phyloP scores from a whole-genome alignment of 1,284 basidiomycete genomes.

The Anthracocystis setariae region DNA sequence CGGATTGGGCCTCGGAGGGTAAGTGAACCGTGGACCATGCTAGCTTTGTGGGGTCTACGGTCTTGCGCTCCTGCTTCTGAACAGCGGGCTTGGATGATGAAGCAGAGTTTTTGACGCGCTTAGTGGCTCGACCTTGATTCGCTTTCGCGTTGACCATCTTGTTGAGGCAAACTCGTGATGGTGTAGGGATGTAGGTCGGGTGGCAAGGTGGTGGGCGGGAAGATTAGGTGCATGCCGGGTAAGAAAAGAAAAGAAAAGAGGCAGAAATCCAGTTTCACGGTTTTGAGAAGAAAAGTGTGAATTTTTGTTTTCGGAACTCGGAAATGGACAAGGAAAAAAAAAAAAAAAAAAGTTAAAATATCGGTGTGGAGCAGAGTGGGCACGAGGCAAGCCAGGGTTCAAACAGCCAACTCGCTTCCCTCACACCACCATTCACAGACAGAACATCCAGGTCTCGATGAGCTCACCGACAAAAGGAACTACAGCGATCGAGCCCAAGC shows the following conservation, averaged over 20 bases:
- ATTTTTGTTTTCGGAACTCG: conserved; percentile 32
- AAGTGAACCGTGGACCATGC: conserved; percentile 50
- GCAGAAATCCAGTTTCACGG: conserved; percentile 2
- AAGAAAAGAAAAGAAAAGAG: no score
- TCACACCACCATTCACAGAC: background rate
- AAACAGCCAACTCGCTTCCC: no score
- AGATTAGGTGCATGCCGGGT: conserved; percentile 13
- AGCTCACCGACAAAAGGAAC: conserved; percentile 5
- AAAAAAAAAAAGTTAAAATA: no score
- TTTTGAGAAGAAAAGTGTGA: conserved; percentile 14
- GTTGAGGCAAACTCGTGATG: background rate
- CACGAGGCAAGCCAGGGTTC: no score
- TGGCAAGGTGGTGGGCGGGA: conserved; percentile 1
- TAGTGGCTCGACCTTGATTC: background rate
- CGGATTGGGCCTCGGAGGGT: conserved; percentile 43
- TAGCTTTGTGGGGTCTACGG: conserved; percentile 36
- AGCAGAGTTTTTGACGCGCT: conserved; percentile 14
- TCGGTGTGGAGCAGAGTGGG: conserved; percentile 1
- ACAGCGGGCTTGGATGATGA: conserved; percentile 7
- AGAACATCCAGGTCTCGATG: background rate
- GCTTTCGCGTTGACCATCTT: conserved; percentile 27
- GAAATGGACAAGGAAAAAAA: conserved; percentile 26
- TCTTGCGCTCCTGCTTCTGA: conserved; percentile 19
- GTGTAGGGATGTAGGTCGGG: conserved; percentile 1
- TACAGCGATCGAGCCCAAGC: background rate